Base-by-base conservation (phyloP, 1,284 basidiomycete species). In the Boletus semigastroideus region DNA sequence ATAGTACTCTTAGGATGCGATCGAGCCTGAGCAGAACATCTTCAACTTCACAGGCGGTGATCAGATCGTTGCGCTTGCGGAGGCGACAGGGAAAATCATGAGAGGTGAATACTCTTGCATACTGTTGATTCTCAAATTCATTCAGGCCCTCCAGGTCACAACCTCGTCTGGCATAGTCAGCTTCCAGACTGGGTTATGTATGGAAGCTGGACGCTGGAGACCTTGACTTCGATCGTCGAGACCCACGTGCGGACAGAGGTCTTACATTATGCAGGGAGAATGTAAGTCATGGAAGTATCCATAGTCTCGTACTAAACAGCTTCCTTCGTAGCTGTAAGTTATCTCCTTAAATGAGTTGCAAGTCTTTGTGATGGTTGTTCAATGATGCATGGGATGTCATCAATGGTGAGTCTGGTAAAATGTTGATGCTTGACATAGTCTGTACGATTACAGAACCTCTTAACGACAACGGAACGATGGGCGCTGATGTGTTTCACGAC, bases 31-130 rank as follows among this genome's bases (percentile, higher is more conserved):
- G 22, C 61, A 53, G 28, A 60, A 59, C 16, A 48, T 52, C 36
- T 70, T 72, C 54, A 57, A 56, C 42, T 72, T 65, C 34, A 53
- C 59, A 28, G 50, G 49, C 2, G 59, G 60, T 28, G 65, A 71
- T 49, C 52, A 57, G 30, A 50, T 68, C 22, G 58, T 68, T 46
- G 50, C 60, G 14, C 52, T 64, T 14, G 70, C 66, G 10, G 54
- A 64, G 40, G 50, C 19, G 27, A 58, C 58, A 33, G 56, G 59
- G n/a, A 60, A 59, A 49, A 45, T 56, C 28, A 33, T 51, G 8
- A 52, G 62, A 65, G 57, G 63, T 62, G 44, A 16, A 13, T 13
- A 20, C n/a, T 20, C 6, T 33, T 30, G 13, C n/a, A 41, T 36
- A 27, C 11, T 28, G 8, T 19, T 16, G 7, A n/a, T 27, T 37